phyloP scores from a whole-genome alignment of 1,139 yeast genomes.

The Yamadazyma sp. region DNA sequence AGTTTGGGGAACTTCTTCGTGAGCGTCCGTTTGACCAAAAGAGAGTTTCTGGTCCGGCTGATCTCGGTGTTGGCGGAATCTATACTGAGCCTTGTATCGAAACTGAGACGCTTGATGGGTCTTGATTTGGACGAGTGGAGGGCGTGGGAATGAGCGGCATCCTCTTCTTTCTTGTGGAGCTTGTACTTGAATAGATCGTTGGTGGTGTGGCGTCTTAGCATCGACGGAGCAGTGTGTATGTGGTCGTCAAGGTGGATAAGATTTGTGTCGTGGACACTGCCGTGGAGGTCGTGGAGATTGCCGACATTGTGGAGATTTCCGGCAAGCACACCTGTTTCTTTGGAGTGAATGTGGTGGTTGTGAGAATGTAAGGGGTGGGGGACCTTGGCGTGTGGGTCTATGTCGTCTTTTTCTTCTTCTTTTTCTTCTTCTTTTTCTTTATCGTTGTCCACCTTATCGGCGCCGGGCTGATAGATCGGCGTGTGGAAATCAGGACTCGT shows the following conservation, averaged over 20 bases:
- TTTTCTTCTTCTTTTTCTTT: too few relatives aligned
- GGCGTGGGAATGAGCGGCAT: background rate
- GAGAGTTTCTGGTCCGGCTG: conserved; percentile 42
- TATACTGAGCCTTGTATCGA: conserved; percentile 8
- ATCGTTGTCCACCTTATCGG: too few relatives aligned
- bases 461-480: too few relatives aligned
- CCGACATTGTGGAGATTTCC: too few relatives aligned
- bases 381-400: too few relatives aligned
- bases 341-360: too few relatives aligned
- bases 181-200: conserved; percentile 15
- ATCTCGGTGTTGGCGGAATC: conserved; percentile 31
- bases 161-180: conserved; percentile 5
- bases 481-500: too few relatives aligned
- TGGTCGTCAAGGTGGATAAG: background rate
- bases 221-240: background rate
- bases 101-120: conserved; percentile 7
- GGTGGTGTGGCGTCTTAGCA: conserved; percentile 16
- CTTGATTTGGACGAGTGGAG: conserved; percentile 4
- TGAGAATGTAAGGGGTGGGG: too few relatives aligned
- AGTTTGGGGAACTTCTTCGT: conserved; percentile 27
- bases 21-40: conserved; percentile 40
- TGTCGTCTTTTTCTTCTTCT: too few relatives aligned
- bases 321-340: too few relatives aligned
- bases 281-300: too few relatives aligned
- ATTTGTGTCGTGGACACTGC: too few relatives aligned